These are phyloP conservation scores for Thielaviopsis cerberus DNA, from an alignment of 2,329 filamentous ascomycete genomes.

Conservation along the genomic window DNA sequence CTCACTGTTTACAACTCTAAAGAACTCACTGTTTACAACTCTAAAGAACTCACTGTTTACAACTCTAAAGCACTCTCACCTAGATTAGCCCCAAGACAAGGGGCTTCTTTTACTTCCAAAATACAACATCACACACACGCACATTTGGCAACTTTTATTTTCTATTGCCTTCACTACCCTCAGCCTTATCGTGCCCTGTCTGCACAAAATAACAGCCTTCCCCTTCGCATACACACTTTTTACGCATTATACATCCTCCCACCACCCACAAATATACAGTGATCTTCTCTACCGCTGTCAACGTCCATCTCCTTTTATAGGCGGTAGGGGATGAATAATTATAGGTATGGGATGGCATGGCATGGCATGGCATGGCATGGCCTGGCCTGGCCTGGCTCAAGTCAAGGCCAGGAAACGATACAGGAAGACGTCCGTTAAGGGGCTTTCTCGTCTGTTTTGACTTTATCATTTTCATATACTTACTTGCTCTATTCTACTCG, in stretches of 20 bases:
- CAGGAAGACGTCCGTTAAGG: not conserved
- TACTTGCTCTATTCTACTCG: too few species aligned
- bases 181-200: not conserved
- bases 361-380: too few species aligned
- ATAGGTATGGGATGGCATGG: not conserved
- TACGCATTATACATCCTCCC: not conserved
- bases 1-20: too few species aligned
- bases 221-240: not conserved
- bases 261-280: not conserved
- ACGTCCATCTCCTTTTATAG: not conserved
- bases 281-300: not conserved
- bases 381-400: not conserved
- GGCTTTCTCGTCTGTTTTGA: not conserved
- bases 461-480: not conserved
- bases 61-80: too few species aligned
- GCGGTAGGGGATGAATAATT: not conserved
- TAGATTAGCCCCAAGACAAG: too few species aligned
- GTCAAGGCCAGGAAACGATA: not conserved
- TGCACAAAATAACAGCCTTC: not conserved
- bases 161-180: too few species aligned
- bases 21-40: too few species aligned
- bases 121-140: too few species aligned
- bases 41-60: too few species aligned
- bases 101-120: too few species aligned
- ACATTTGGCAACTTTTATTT: too few species aligned